Evolutionary conservation across 2,329 filamentous ascomycete genomes (phyloP).

Genomic region (Metarhizium guizhouense): DNA sequence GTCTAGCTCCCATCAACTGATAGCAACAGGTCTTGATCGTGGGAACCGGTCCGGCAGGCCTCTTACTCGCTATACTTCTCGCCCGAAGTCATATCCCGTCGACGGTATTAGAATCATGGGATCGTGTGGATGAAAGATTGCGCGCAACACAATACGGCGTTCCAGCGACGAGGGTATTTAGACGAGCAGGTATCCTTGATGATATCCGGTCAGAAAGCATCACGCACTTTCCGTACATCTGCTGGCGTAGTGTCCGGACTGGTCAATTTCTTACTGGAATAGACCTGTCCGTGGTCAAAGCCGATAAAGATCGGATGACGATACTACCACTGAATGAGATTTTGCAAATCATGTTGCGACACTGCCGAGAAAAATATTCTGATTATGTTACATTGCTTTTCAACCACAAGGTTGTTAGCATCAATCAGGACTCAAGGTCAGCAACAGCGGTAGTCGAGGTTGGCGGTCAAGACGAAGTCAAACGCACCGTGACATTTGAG

Average conservation of each 20-base stretch:
- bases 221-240: slow-evolving; percentile 11
- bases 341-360: slow-evolving; percentile 29
- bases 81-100: slow-evolving; percentile 15
- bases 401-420: slow-evolving; percentile 27
- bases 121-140: slow-evolving; percentile 17
- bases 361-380: slow-evolving; percentile 21
- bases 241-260: slow-evolving; percentile 14
- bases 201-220: slow-evolving; percentile 13
- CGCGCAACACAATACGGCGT: slow-evolving; percentile 21
- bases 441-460: slow-evolving; percentile 22
- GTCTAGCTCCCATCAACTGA: not conserved
- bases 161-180: slow-evolving; percentile 8
- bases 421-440: slow-evolving; percentile 24
- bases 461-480: slow-evolving; percentile 13
- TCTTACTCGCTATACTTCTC: slow-evolving; percentile 14
- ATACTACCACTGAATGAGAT: slow-evolving; percentile 34
- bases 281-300: slow-evolving; percentile 13
- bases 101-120: slow-evolving; percentile 18
- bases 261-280: slow-evolving; percentile 13
- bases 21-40: slow-evolving; percentile 10
- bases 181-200: slow-evolving; percentile 16
- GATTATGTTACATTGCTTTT: slow-evolving; percentile 26
- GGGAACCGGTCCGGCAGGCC: slow-evolving; percentile 14
- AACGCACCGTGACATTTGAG: slow-evolving; percentile 5
- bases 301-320: slow-evolving; percentile 22